Evolutionary conservation across 345 rosid genomes (phyloP), one percentile per base, ranked within the genome.

Genomic region (Xanthoceras sorbifolium): DNA sequence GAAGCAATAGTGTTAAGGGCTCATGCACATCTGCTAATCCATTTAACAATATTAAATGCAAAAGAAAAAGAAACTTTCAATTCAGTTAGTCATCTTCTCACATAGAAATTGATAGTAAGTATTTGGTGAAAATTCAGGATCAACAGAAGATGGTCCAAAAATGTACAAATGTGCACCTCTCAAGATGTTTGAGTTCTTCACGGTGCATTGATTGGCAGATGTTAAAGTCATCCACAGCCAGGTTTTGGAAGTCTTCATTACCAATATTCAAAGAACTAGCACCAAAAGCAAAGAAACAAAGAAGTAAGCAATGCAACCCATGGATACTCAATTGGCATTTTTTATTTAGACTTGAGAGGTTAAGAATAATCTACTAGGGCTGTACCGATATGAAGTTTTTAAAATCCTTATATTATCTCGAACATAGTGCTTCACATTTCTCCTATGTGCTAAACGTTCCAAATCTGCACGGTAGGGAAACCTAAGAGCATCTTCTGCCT

Each of bases 151-250:
- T 22, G 48, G 40, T 61, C 61, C 20, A 14, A 52, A 44, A 40
- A 66, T 69, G 31, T 12, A 6, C 2, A 64, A 42, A 70, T 61
- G 60, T 23, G 69, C 67, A 92, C 98, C 97, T 94, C 69, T 76
- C 89, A 18, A 93, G 92, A 72, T 77, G 74, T 76, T 94, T 67
- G 76, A 88, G 90, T 74, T 93, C 98, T 83, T 87, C 75, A 31
- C 69, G 81, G 59, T 88, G 90, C 29, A 89, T 73, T 6, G 87
- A 85, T 81, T 90, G 98, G 77, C 92, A 87, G 69, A 64, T 78
- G 81, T 89, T 93, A 89, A 90, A 93, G 83, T 91, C 91, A 29
- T 85, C 92, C 67, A 80, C 88, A 4, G 97, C 95, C 83, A 94
- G 54, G 73, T 85, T 88, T 77, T 88, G 82, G 82, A 89, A 81